Evolutionary conservation across 306 rosid genomes (phyloP), one percentile per base, ranked within the genome.

Genomic region (Cercis canadensis): DNA sequence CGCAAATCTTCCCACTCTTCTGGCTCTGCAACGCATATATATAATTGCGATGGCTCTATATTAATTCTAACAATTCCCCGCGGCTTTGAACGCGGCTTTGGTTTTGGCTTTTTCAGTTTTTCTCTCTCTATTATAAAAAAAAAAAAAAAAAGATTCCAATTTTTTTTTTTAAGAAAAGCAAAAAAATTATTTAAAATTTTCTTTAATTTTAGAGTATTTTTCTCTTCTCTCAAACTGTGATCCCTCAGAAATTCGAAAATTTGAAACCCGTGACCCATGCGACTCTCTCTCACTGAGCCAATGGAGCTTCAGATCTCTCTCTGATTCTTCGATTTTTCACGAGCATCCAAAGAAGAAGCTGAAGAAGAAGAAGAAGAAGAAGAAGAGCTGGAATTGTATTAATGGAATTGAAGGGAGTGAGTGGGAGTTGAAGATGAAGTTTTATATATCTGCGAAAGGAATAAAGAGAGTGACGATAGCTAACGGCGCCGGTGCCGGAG

Each of bases 391-490:
- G 54, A 37, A 18, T 51, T 33, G 34, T 72, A 75, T 81, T 61
- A 18, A 78, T 67, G 84, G 87, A 75, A 62, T n/a, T 67, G 55
- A 41, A 75, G 60, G 6, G 18, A 14, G 29, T 34, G 52, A 4
- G 5, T 33, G 8, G 57, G 18, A 11, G n/a, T 6, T 33, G 76
- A 77, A 58, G 62, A 89, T 92, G 98, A 92, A 90, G 89, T 88
- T 86, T 59, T 92, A 88, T 65, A 90, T 90, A 73, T 92, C 96
- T 7, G 53, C 97, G 9, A 86, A 80, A 67, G 96, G 96, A 49
- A 86, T 88, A 55, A 92, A 88, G 83, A 72, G 87, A 60, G 74
- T 86, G 12, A 82, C 92, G 1, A 86, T 90, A 66, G 78, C 96
- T 0, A 84, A 80, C 80, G 51, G 85, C 36, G 66, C 60, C 52